Percentiles rank a stretch among this genome's conserved stretches.
Evolutionary conservation across 2,329 filamentous ascomycete genomes (phyloP).

Genomic region (Diaporthe humulicola): DNA sequence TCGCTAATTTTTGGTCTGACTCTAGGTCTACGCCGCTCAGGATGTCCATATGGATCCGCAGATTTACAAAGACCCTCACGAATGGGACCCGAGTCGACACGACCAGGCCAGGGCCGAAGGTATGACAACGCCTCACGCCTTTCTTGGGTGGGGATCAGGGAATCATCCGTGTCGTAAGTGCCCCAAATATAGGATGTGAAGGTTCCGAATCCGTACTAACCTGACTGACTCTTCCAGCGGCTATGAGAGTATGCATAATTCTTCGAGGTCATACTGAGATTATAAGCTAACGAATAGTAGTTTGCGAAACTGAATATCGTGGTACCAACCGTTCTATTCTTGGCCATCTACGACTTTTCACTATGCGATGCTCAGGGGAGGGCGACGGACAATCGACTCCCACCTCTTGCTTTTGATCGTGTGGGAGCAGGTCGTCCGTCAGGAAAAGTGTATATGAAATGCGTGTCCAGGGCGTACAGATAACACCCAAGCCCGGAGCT

Average conservation of each 20-base stretch:
- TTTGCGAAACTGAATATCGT: constrained; percentile 4
- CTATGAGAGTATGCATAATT: not conserved
- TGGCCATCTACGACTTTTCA: not conserved
- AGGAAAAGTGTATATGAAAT: constrained; percentile 6
- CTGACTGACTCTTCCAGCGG: not conserved
- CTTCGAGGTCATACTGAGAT: not conserved
- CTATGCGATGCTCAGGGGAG: not conserved
- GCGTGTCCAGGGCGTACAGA: not conserved
- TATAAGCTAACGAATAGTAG: not conserved
- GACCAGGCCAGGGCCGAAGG: not conserved
- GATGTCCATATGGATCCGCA: constrained; percentile 5
- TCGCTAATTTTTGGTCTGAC: too few relatives aligned
- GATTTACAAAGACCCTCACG: not conserved
- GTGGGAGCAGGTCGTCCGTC: constrained; percentile 16
- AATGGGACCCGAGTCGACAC: constrained; percentile 8
- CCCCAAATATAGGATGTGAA: too few relatives aligned
- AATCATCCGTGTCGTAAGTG: constrained; percentile 17
- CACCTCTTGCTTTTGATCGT: not conserved
- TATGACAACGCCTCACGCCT: not conserved
- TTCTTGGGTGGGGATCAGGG: constrained; percentile 20
- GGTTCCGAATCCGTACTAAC: not conserved
- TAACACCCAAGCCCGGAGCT: not conserved
- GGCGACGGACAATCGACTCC: not conserved
- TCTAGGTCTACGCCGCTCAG: constrained; percentile 12
- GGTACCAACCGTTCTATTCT: not conserved